phyloP scores from a whole-genome alignment of 352 stramenopile genomes.

The Globisporangium cystogenes region DNA sequence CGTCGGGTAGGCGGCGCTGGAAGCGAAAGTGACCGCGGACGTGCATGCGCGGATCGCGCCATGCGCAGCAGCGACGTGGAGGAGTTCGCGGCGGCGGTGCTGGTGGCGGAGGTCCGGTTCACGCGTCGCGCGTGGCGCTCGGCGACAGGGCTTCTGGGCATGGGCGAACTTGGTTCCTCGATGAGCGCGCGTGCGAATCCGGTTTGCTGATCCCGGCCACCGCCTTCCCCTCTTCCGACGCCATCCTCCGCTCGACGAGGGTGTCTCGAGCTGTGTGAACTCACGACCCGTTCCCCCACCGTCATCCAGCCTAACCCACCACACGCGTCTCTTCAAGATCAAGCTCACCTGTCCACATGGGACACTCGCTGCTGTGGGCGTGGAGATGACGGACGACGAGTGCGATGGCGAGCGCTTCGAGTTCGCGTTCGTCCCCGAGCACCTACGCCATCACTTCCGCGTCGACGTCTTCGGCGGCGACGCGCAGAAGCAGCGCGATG shows the following conservation, averaged over 20 bases:
- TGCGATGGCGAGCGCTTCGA: not conserved
- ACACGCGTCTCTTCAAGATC: no score
- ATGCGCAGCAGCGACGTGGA: not conserved
- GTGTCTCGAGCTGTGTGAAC: no score
- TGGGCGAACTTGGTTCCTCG: not conserved
- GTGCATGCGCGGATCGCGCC: no score
- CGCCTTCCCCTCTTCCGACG: no score
- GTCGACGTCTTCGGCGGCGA: slow-evolving; percentile 10
- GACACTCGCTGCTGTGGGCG: no score
- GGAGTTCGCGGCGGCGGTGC: not conserved
- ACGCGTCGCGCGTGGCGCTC: not conserved
- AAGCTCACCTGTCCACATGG: no score
- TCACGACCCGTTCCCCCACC: no score
- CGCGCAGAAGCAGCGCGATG: slow-evolving; percentile 11
- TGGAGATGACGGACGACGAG: not conserved
- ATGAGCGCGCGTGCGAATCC: not conserved
- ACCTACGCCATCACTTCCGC: slow-evolving; percentile 54
- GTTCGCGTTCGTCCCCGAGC: slow-evolving; percentile 36
- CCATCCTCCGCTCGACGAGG: no score
- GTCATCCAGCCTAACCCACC: no score
- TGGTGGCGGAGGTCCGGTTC: no score
- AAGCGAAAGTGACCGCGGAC: not conserved
- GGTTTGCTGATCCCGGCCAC: no score
- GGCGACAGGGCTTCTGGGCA: not conserved
- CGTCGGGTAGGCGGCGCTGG: not conserved